phyloP scores from a whole-genome alignment of 148 eudicot species.

The Euryodendron excelsum region DNA sequence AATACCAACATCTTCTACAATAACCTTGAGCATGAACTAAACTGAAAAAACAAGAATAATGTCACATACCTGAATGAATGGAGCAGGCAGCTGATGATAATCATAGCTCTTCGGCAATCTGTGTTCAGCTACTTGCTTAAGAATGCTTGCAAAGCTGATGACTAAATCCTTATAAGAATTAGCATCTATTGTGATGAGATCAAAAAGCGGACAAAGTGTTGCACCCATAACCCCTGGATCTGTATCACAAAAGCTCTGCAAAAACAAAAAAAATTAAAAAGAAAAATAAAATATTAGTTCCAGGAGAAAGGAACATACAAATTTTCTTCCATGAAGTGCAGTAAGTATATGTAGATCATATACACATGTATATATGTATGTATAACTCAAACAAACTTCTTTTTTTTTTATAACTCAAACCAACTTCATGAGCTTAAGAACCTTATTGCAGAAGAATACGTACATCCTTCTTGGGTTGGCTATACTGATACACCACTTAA shows the following conservation, averaged over 20 bases:
- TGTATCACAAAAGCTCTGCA: constrained; percentile 91
- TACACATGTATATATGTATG: background rate
- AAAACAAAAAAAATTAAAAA: background rate
- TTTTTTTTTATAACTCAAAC: too few relatives aligned
- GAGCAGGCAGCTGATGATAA: constrained; percentile 99
- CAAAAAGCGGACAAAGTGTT: constrained; percentile 84
- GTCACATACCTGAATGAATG: constrained; percentile 81
- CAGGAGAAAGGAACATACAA: too few relatives aligned
- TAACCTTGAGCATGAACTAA: background rate
- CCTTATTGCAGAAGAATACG: background rate
- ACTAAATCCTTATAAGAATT: constrained; percentile 81
- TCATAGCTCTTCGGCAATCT: constrained; percentile 93
- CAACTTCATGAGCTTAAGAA: too few relatives aligned
- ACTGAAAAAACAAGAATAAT: too few relatives aligned
- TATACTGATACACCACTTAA: background rate
- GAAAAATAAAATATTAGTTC: too few relatives aligned
- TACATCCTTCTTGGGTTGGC: background rate
- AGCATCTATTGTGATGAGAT: constrained; percentile 69
- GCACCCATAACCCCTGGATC: constrained; percentile 99
- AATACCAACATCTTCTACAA: background rate
- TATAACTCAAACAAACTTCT: background rate
- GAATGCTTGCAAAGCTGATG: constrained; percentile 84
- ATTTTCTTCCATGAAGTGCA: too few relatives aligned
- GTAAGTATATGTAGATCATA: too few relatives aligned
- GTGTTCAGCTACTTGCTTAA: constrained; percentile 94